These are phyloP conservation scores for Lenwebbia sp. DNA, from an alignment of 345 rosid species.

Conservation along the genomic window DNA sequence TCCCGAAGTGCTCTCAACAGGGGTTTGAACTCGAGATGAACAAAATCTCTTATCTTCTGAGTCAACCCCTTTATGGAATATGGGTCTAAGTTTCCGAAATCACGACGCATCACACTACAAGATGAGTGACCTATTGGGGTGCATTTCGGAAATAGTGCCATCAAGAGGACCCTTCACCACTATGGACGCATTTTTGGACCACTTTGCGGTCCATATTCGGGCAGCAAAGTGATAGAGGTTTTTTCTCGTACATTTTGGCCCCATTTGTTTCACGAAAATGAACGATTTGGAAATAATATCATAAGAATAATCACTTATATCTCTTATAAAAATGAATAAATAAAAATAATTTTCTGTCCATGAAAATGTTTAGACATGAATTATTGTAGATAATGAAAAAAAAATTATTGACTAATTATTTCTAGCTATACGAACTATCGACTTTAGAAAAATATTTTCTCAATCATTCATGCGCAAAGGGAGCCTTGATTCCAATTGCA, in stretches of 20 bases:
- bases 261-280: background rate
- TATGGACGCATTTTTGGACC: background rate
- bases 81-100: background rate
- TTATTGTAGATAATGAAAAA: fast-evolving
- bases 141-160: background rate
- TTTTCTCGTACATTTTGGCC: background rate
- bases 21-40: no score
- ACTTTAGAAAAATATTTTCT: background rate
- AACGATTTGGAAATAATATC: no score
- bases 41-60: no score
- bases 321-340: fast-evolving
- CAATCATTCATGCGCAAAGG: fast-evolving
- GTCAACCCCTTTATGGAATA: no score
- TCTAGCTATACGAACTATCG: background rate
- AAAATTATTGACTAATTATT: background rate
- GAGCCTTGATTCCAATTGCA: background rate
- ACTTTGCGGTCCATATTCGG: background rate
- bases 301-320: background rate
- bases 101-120: background rate
- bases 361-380: fast-evolving
- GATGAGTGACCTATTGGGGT: background rate
- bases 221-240: background rate
- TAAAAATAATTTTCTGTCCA: fast-evolving
- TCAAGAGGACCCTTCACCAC: background rate
- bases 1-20: background rate